Evolutionary conservation across 768 basidiomycete genomes (phyloP).

Genomic region (Cystobasidium ongulense): DNA sequence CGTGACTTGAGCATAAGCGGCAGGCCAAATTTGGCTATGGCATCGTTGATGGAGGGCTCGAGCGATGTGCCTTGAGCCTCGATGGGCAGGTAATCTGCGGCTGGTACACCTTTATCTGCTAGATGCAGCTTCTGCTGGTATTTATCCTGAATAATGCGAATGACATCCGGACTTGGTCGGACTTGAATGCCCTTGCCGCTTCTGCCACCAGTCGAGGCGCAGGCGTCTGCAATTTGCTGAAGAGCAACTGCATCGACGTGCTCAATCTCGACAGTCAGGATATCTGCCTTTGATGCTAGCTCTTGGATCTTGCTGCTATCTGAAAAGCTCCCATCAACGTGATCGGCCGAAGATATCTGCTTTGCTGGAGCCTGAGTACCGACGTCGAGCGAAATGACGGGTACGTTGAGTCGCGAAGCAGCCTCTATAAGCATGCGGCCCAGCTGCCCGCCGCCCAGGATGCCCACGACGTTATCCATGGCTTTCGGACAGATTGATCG

Average conservation of each 20-base stretch:
- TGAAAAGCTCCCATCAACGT: constrained; percentile 82
- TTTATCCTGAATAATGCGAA: constrained; percentile 74
- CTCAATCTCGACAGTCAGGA: constrained; percentile 93
- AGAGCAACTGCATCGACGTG: constrained; percentile 77
- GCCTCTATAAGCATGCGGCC: constrained; percentile 92
- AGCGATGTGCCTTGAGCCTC: constrained; percentile 40
- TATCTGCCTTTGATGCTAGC: constrained; percentile 69
- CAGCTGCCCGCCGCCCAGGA: constrained; percentile 83
- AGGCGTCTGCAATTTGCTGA: constrained; percentile 52
- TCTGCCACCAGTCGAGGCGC: constrained; percentile 34
- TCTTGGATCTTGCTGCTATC: constrained; percentile 68
- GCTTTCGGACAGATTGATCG: background rate
- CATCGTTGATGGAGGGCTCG: constrained; percentile 34
- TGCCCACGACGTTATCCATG: constrained; percentile 11
- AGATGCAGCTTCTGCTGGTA: constrained; percentile 61
- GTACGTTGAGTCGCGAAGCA: constrained; percentile 75
- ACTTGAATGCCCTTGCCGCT: constrained; percentile 46
- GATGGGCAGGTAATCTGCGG: constrained; percentile 58
- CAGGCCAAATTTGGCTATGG: constrained; percentile 56
- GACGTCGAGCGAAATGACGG: constrained; percentile 73
- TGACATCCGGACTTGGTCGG: constrained; percentile 72
- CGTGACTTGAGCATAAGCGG: constrained; percentile 93
- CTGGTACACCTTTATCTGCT: constrained; percentile 50
- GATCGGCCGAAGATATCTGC: constrained; percentile 55
- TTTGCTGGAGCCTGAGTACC: constrained; percentile 79